These are phyloP conservation scores for Rhypophila decipiens DNA, from an alignment of 495 filamentous ascomycete genomes.

Conservation along the genomic window DNA sequence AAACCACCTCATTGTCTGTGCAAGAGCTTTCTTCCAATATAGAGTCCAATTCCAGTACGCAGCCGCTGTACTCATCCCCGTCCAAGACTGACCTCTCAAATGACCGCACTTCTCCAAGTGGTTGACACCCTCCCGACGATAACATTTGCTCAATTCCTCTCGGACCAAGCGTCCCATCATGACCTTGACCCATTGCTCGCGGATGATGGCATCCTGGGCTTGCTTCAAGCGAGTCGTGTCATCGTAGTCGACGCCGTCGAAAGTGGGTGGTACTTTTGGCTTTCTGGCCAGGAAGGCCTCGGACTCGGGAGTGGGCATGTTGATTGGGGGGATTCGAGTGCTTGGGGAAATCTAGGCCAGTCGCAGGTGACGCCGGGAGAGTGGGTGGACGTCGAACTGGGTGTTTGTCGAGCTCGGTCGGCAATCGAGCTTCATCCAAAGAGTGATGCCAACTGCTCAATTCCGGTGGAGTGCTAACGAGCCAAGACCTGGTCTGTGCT, in stretches of 20 bases:
- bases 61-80: not conserved
- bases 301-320: slow-evolving; percentile 88
- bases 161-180: slow-evolving; percentile 96
- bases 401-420: not conserved
- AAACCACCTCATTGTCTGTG: too few relatives aligned
- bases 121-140: slow-evolving; percentile 88
- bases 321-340: slow-evolving; percentile 5
- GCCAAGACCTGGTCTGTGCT: not conserved
- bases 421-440: not conserved
- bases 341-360: not conserved
- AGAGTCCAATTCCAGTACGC: too few relatives aligned
- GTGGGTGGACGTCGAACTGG: slow-evolving; percentile 2
- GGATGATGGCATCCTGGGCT: slow-evolving; percentile 87
- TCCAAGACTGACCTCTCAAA: slow-evolving; percentile 78
- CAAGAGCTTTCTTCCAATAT: not conserved
- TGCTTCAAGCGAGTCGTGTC: slow-evolving; percentile 85
- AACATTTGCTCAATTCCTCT: slow-evolving; percentile 94
- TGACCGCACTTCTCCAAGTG: slow-evolving; percentile 94
- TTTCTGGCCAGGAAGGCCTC: slow-evolving; percentile 88
- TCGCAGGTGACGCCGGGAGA: not conserved
- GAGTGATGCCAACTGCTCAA: not conserved
- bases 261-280: slow-evolving; percentile 86
- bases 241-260: slow-evolving; percentile 95
- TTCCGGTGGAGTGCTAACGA: not conserved
- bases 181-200: slow-evolving; percentile 93